Evolutionary conservation across 352 stramenopile genomes (phyloP).

Genomic region (Phytophthora sp.): DNA sequence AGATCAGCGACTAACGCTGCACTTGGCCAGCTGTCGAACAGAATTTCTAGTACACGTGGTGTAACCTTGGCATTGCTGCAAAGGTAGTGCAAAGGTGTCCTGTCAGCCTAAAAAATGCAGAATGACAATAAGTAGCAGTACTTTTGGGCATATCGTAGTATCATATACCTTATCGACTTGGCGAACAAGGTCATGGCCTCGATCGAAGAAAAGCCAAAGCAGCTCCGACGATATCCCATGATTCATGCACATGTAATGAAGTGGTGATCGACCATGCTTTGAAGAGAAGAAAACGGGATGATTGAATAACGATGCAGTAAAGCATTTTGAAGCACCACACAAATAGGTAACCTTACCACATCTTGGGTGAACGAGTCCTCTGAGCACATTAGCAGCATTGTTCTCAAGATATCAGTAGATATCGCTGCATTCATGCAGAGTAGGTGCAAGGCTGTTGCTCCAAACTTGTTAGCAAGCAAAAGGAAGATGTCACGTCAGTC

Average conservation of each 20-base stretch:
- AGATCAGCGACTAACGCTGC: slow-evolving; percentile 58
- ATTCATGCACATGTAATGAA: slow-evolving; percentile 82
- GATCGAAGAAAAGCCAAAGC: slow-evolving; percentile 78
- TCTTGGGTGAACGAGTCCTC: slow-evolving; percentile 57
- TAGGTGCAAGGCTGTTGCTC: slow-evolving; percentile 61
- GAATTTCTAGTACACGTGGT: slow-evolving; percentile 60
- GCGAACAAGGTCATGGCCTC: slow-evolving; percentile 52
- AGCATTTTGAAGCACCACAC: neutral
- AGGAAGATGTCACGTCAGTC: neutral
- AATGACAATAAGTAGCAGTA: neutral
- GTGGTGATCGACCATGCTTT: slow-evolving; percentile 60
- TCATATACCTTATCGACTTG: slow-evolving; percentile 54
- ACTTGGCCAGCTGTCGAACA: slow-evolving; percentile 73
- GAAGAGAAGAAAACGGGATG: too few relatives aligned
- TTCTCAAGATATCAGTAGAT: slow-evolving; percentile 37
- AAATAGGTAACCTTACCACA: slow-evolving; percentile 32
- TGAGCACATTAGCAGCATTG: slow-evolving; percentile 47
- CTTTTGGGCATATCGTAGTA: neutral
- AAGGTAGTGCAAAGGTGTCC: slow-evolving; percentile 67
- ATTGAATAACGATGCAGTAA: too few relatives aligned
- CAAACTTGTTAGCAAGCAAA: slow-evolving; percentile 41
- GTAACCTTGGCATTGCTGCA: slow-evolving; percentile 60
- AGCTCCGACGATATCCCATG: slow-evolving; percentile 54
- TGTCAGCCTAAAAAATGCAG: slow-evolving; percentile 43
- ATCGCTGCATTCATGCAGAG: slow-evolving; percentile 72